Base-by-base conservation (phyloP, 208 protist genomes). In the Sergeia podlipaevii region DNA sequence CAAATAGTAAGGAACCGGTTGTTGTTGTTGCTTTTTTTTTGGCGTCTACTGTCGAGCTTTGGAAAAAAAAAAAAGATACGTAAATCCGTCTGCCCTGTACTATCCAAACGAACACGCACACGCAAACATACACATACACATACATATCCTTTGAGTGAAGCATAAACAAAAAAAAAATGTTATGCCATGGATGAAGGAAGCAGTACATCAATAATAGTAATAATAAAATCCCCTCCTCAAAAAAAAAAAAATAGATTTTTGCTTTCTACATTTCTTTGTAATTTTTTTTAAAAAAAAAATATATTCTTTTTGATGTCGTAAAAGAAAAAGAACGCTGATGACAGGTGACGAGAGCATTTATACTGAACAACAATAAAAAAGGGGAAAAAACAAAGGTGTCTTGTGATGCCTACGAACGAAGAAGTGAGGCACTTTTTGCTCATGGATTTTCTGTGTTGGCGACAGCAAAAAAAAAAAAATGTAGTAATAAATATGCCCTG, bases 281-380 rank as follows among this genome's bases (percentile, higher is more conserved):
- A 13, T 18, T 44, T 56, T 15, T 18, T 13, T 44, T 7, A 10
- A 13, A 65, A 46, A 49, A 49, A 8, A 29, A 27, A 15, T 34
- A 20, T 48, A 47, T 38, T 45, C 28, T 63, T n/a, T 51, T 32
- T 24, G 27, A 27, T 53, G 21, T n/a, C 41, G 24, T 62, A 34
- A 45, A 18, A 46, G 33, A 55, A 48, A 46, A 38, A 53, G 50
- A 41, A 58, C 23, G 4, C 15, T 32, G 38, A 30, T 20, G 15
- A 5, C 2, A 46, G 21, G 17, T 42, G 41, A 3, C 21, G 27
- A 28, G 18, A 48, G 1, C 21, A 42, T 50, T 6, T 49, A 15
- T 13, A 36, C 32, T 55, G 7, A 59, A 58, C 45, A 61, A 17
- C 15, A 60, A 61, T 23, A 41, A 60, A n/a, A 24, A 47, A 23